phyloP scores from a whole-genome alignment of 139 green algal genomes.

The Tetraselmis chui region DNA sequence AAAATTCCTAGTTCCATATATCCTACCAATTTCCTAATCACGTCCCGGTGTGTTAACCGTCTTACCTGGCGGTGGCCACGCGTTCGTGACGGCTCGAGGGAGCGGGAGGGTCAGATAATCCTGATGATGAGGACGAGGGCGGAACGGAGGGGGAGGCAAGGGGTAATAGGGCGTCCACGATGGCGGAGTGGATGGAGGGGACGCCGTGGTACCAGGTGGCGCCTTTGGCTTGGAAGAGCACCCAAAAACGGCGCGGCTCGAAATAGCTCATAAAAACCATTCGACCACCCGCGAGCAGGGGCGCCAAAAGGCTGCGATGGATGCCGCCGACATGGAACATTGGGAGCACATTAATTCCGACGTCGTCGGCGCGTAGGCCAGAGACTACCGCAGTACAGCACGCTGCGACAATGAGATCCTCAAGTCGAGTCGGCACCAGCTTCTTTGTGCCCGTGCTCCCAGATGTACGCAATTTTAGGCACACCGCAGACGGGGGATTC shows the following conservation, averaged over 20 bases:
- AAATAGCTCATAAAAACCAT: slow-evolving; percentile 59
- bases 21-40: no score
- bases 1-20: no score
- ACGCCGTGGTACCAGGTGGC: slow-evolving; percentile 86
- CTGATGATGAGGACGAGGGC: no score
- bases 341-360: slow-evolving; percentile 37
- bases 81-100: background rate
- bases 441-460: background rate
- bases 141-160: no score
- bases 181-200: slow-evolving; percentile 67
- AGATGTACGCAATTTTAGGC: background rate
- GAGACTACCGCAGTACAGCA: background rate
- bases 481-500: background rate
- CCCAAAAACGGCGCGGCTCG: slow-evolving; percentile 64
- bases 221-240: slow-evolving; percentile 34
- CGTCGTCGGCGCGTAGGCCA: background rate
- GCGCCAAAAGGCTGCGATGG: slow-evolving; percentile 65
- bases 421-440: background rate
- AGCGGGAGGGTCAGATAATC: no score
- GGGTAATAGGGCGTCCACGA: background rate
- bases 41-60: no score
- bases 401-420: background rate
- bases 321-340: slow-evolving; percentile 91
- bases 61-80: no score
- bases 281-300: slow-evolving; percentile 46